A percentile compares a stretch with the other conserved stretches of the same genome.
phyloP scores from a whole-genome alignment of 2,329 filamentous ascomycete species.

The Fusarium incarnatum region DNA sequence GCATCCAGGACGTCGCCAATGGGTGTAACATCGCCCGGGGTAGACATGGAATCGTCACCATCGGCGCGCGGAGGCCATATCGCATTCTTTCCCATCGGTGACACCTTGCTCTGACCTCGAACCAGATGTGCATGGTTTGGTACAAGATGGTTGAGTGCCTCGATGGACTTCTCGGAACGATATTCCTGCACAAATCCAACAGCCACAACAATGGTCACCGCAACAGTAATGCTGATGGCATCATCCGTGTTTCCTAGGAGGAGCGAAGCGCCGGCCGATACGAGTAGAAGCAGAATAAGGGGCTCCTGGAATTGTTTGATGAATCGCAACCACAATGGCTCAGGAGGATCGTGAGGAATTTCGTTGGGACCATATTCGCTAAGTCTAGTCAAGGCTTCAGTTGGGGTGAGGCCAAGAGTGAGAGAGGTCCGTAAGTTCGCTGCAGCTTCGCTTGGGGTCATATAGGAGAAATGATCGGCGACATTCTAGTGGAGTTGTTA shows the following conservation, averaged over 20 bases:
- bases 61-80: constrained; percentile 62
- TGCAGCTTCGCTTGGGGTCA: constrained; percentile 84
- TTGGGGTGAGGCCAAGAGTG: constrained; percentile 80
- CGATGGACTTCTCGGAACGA: constrained; percentile 95
- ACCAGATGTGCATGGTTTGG: constrained; percentile 97
- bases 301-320: constrained; percentile 97
- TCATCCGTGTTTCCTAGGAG: constrained; percentile 95
- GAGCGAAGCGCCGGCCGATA: constrained; percentile 87
- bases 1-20: constrained; percentile 74
- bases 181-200: constrained; percentile 99
- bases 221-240: constrained; percentile 93
- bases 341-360: constrained; percentile 91
- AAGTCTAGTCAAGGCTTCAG: constrained; percentile 83
- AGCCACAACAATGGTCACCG: constrained; percentile 95
- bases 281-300: constrained; percentile 89
- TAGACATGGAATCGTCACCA: constrained; percentile 57
- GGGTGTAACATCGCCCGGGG: constrained; percentile 66
- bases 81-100: constrained; percentile 51
- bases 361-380: constrained; percentile 90
- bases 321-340: constrained; percentile 95
- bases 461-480: constrained; percentile 71
- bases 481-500: constrained; percentile 56
- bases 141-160: constrained; percentile 92
- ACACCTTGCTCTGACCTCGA: constrained; percentile 62
- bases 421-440: constrained; percentile 84